Percentiles rank a stretch among this genome's conserved stretches.
Evolutionary conservation across 306 rosid genomes (phyloP).

Genomic region (Quercus wislizeni): DNA sequence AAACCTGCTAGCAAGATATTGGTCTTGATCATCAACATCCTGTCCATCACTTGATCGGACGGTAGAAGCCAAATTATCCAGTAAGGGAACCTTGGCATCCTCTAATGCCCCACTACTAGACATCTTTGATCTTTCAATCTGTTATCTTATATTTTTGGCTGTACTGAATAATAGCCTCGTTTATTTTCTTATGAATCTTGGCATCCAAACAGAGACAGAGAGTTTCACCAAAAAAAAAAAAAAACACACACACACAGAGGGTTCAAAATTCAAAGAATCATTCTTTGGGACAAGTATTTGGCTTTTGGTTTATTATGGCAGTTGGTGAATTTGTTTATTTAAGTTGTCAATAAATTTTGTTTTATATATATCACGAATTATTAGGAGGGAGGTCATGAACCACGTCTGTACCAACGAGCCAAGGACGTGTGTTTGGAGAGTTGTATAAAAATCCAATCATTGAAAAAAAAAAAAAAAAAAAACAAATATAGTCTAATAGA

Average conservation of each 20-base stretch:
- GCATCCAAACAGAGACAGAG: background rate
- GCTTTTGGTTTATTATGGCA: no score
- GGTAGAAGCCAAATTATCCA: slow-evolving; percentile 1
- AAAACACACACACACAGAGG: no score
- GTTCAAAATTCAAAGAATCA: background rate
- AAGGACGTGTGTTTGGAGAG: no score
- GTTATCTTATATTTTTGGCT: background rate
- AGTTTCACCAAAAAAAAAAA: background rate
- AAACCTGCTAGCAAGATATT: slow-evolving; percentile 17
- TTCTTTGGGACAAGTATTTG: no score
- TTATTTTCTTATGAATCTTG: background rate
- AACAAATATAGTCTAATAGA: no score
- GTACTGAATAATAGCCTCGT: background rate
- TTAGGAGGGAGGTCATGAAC: no score
- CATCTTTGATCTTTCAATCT: slow-evolving; percentile 8
- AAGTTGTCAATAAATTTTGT: no score
- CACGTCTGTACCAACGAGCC: no score
- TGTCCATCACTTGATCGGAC: slow-evolving; percentile 2
- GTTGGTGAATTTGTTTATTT: no score
- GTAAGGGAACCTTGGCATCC: slow-evolving; percentile 41
- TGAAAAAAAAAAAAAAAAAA: no score
- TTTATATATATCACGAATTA: no score
- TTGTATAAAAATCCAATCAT: no score
- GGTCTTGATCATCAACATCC: slow-evolving; percentile 17
- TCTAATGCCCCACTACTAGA: slow-evolving; percentile 17